phyloP scores from a whole-genome alignment of 371 early-diverging fungal species.

The Syncephalis plumigaleata region DNA sequence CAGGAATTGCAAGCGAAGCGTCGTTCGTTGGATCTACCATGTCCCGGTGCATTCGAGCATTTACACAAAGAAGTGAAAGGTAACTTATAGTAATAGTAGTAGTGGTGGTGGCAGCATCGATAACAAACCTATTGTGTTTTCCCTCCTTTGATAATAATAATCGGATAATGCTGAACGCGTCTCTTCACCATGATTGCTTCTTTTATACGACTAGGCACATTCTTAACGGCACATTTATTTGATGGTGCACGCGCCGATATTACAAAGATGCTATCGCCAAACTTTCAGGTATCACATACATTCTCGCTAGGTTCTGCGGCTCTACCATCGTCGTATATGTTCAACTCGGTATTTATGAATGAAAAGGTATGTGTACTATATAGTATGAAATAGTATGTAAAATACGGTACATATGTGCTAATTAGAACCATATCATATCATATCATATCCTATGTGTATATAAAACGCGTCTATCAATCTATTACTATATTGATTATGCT shows the following conservation, averaged over 20 bases:
- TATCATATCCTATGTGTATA: too few species aligned
- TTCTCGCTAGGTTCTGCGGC: constrained; percentile 74
- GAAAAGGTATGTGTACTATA: constrained; percentile 14
- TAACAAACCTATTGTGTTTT: too few species aligned
- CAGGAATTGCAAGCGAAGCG: too few species aligned
- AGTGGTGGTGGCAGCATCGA: too few species aligned
- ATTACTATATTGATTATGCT: neutral
- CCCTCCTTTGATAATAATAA: too few species aligned
- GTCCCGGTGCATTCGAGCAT: constrained; percentile 76
- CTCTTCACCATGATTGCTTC: too few species aligned
- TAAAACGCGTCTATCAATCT: too few species aligned
- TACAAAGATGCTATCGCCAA: constrained; percentile 71
- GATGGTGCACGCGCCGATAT: constrained; percentile 93
- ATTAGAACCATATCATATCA: too few species aligned
- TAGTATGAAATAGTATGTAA: too few species aligned
- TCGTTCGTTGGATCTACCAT: constrained; percentile 30
- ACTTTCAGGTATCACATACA: constrained; percentile 88
- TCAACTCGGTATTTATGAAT: constrained; percentile 27
- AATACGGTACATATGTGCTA: too few species aligned
- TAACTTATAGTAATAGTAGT: constrained; percentile 15
- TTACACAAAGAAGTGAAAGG: constrained; percentile 74
- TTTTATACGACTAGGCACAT: constrained; percentile 28
- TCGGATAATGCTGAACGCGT: too few species aligned
- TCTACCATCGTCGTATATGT: constrained; percentile 77
- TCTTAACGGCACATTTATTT: constrained; percentile 66